Conservation (phyloP, 1,284 basidiomycete species). For the Trichosporon faecale region DNA sequence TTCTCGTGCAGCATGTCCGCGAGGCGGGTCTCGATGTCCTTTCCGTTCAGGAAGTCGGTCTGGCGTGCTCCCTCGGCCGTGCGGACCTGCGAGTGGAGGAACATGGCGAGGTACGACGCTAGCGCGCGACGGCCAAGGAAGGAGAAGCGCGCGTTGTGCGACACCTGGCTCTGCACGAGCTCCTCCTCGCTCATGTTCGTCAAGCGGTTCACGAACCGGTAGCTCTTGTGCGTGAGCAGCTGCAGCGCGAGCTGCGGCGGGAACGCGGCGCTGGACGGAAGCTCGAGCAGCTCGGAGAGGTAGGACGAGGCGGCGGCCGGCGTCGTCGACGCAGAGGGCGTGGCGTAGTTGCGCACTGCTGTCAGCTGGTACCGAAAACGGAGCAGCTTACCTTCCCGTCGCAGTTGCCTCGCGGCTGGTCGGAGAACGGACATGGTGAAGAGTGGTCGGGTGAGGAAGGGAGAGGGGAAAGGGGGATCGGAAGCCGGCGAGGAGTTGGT, state of each 20-base stretch:
- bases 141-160: slow-evolving; percentile 45
- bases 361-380: not conserved
- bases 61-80: not conserved
- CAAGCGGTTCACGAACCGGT: slow-evolving; percentile 42
- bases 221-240: slow-evolving; percentile 52
- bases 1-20: slow-evolving; percentile 37
- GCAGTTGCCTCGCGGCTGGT: slow-evolving; percentile 10
- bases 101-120: slow-evolving; percentile 44
- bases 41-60: slow-evolving; percentile 16
- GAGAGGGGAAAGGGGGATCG: not conserved
- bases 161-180: slow-evolving; percentile 19
- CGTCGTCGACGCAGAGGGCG: slow-evolving; percentile 14
- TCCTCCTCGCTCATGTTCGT: slow-evolving; percentile 22
- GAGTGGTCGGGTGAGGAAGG: not conserved
- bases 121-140: slow-evolving; percentile 50
- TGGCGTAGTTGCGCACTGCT: not conserved
- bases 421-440: slow-evolving; percentile 8
- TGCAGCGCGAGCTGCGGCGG: slow-evolving; percentile 47
- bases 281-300: slow-evolving; percentile 41
- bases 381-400: not conserved
- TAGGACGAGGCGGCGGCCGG: slow-evolving; percentile 35
- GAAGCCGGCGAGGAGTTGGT: not conserved
- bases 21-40: slow-evolving; percentile 35
- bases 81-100: slow-evolving; percentile 39
- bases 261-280: slow-evolving; percentile 40